Conservation (phyloP, 331 rosid genomes). For the Malus hybrid region DNA sequence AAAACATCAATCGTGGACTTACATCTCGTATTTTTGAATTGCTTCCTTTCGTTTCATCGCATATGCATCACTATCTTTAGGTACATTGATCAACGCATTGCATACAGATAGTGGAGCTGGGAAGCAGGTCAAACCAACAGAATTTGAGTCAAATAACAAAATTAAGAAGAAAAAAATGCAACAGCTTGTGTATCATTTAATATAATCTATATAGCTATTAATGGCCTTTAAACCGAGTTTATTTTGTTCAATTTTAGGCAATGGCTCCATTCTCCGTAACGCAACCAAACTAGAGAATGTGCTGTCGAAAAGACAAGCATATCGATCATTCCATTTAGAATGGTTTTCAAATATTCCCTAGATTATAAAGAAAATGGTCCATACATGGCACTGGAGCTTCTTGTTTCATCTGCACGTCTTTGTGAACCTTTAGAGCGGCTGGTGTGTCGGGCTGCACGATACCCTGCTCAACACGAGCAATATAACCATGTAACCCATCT, state of each 20-base stretch:
- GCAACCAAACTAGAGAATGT: background rate
- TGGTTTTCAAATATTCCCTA: background rate
- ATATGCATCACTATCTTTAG: conserved; percentile 66
- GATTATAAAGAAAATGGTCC: conserved; percentile 15
- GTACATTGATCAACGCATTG: conserved; percentile 38
- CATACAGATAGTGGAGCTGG: conserved; percentile 27
- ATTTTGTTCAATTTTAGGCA: background rate
- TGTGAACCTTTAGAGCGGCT: conserved; percentile 56
- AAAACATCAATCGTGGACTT: conserved; percentile 19
- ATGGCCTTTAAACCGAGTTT: background rate
- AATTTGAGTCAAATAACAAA: background rate
- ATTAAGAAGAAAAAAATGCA: background rate
- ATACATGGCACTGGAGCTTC: conserved; percentile 41
- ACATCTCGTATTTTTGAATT: conserved; percentile 71
- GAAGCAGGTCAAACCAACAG: background rate
- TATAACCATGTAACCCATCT: background rate
- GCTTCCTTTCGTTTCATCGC: conserved; percentile 80
- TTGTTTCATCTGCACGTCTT: conserved; percentile 64
- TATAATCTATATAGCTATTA: background rate
- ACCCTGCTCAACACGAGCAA: conserved; percentile 46
- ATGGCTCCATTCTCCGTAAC: background rate
- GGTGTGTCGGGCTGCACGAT: conserved; percentile 51
- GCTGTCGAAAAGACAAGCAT: background rate
- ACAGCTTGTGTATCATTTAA: background rate
- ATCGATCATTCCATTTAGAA: conserved; percentile 3